Evolutionary conservation across 1,284 basidiomycete species (phyloP).

Genomic region (Termitomyces sp.): DNA sequence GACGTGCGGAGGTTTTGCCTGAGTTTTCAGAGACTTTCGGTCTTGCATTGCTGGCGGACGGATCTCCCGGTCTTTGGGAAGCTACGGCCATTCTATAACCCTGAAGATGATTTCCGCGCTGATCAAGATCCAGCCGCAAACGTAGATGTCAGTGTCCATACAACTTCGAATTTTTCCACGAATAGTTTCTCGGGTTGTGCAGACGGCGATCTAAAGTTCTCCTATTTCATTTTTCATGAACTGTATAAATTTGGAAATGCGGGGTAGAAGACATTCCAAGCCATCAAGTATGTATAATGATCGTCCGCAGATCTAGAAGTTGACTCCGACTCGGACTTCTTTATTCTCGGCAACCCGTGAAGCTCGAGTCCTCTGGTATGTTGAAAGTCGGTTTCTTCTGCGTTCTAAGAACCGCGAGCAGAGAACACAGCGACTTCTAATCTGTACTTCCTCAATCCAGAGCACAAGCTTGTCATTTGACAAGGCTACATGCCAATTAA

Average conservation of each 20-base stretch:
- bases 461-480: not conserved
- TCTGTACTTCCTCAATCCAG: not conserved
- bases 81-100: not conserved
- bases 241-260: not conserved
- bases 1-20: not conserved
- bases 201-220: not conserved
- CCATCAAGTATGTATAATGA: not conserved
- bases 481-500: not conserved
- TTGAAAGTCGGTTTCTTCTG: not conserved
- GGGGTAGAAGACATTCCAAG: not conserved
- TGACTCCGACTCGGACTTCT: conserved; percentile 2
- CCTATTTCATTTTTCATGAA: not conserved
- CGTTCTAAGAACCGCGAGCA: not conserved
- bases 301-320: not conserved
- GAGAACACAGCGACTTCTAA: not conserved
- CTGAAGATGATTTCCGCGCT: not conserved
- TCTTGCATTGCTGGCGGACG: not conserved
- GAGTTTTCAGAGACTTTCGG: conserved; percentile 3
- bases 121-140: not conserved
- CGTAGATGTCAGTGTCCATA: not conserved
- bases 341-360: not conserved
- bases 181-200: not conserved
- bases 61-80: not conserved
- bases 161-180: not conserved
- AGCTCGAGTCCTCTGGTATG: not conserved